Evolutionary conservation across 495 filamentous ascomycete species (phyloP), one percentile per base, ranked within the genome.

Genomic region (Penicillium longicatenatum): DNA sequence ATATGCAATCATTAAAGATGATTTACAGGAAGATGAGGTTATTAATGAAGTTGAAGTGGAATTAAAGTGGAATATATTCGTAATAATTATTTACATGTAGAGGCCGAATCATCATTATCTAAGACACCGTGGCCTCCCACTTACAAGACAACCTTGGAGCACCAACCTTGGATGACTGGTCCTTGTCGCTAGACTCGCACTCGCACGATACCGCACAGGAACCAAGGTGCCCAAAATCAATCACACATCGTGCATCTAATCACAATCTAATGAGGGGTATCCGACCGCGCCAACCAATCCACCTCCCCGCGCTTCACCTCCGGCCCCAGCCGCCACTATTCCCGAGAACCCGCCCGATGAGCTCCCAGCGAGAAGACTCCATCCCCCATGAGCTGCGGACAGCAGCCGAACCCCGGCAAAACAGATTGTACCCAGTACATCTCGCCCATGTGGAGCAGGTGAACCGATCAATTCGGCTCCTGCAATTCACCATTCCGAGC

Each of bases 381-480:
- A 67, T 77, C 47, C 76, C 77, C 47, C 83, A 86, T 54, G 72
- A 78, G 54, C 80, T 91, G 61, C 85, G 91, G 52, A 95, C 91
- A 8, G 86, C 87, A 3, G 73, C 79, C 21, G 87, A 91, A 56
- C 88, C 86, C 46, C 87, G 90, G 39, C 85, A 88, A 41, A 71
- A 82, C 60, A 67, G 73, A 19, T 72, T 85, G 29, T 77, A 85
- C 64, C 72, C 61, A 2, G 81, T 82, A 31, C 75, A 62, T 2
- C 61, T 87, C 6, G 72, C 68, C 35, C 66, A 76, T 47, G 73
- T 87, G 29, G 71, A 79, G 20, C 67, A 78, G 50, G 60, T 80
- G 53, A 83, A 80, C 58, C 57, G 70, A 3, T 73, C 70, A 2
- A 66, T 86, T 20, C 80, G 82, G 21, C 63, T 86, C 12, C 72